Conservation (phyloP, 768 basidiomycete genomes). For the Podaxis sp. region DNA sequence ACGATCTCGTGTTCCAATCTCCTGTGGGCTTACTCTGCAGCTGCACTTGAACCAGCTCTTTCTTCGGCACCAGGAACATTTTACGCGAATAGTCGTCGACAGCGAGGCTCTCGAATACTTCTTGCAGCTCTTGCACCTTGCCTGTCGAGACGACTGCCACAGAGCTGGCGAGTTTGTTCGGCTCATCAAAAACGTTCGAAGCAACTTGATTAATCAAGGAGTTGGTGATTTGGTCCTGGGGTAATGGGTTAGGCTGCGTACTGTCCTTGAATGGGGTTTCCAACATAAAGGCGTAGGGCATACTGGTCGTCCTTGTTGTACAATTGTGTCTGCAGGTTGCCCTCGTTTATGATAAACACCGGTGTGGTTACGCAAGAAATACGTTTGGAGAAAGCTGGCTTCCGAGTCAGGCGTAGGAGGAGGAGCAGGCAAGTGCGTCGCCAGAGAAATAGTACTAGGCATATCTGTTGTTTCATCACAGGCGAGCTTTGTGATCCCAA, state of each 20-base stretch:
- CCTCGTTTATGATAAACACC: slow-evolving; percentile 65
- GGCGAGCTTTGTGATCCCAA: no score
- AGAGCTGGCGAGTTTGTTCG: slow-evolving; percentile 95
- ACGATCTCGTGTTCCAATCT: no score
- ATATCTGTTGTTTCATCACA: no score
- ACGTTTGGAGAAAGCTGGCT: slow-evolving; percentile 30
- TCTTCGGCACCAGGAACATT: slow-evolving; percentile 90
- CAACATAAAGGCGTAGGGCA: slow-evolving; percentile 88
- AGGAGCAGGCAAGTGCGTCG: no score
- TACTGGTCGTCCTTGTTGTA: slow-evolving; percentile 94
- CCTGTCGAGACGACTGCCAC: slow-evolving; percentile 93
- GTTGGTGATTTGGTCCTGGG: slow-evolving; percentile 97
- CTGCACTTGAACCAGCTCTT: slow-evolving; percentile 96
- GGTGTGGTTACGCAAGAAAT: slow-evolving; percentile 13
- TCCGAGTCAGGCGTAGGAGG: no score
- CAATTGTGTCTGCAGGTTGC: slow-evolving; percentile 76
- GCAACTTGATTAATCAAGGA: slow-evolving; percentile 93
- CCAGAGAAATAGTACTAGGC: no score
- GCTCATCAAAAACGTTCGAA: slow-evolving; percentile 94
- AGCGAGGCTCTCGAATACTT: slow-evolving; percentile 82
- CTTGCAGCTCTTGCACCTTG: slow-evolving; percentile 95
- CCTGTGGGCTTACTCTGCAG: slow-evolving; percentile 72
- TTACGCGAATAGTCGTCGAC: slow-evolving; percentile 90
- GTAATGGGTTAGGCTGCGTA: slow-evolving; percentile 61
- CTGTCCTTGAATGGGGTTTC: slow-evolving; percentile 99